A percentile compares a stretch with the other conserved stretches of the same genome.
Conservation (phyloP, 345 rosid species). For the Noccaea bulbosa region DNA sequence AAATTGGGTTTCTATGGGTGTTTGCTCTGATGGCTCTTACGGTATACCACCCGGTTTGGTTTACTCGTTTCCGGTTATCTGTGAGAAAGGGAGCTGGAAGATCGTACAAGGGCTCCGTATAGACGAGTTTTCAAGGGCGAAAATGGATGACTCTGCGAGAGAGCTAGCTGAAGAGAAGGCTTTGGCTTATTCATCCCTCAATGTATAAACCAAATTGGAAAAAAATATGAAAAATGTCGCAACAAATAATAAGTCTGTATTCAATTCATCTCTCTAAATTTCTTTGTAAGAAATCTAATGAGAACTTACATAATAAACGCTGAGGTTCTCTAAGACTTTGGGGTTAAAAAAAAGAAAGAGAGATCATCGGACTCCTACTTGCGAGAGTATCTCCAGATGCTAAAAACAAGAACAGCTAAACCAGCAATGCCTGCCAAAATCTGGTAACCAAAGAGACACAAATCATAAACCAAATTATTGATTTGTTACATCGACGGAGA, state of each 20-base stretch:
- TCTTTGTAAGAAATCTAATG: constrained; percentile 4
- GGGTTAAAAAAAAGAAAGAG: not conserved
- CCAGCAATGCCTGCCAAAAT: constrained; percentile 65
- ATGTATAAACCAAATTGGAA: constrained; percentile 25
- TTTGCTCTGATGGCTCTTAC: constrained; percentile 88
- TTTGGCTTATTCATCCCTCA: constrained; percentile 62
- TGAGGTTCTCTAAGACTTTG: constrained; percentile 27
- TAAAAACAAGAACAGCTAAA: constrained; percentile 53
- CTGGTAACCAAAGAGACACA: constrained; percentile 49
- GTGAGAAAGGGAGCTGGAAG: constrained; percentile 79
- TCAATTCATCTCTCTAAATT: too few relatives aligned
- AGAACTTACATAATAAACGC: constrained; percentile 33
- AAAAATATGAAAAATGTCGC: constrained; percentile 18
- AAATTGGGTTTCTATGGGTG: constrained; percentile 91
- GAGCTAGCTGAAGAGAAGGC: constrained; percentile 83
- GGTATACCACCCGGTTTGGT: constrained; percentile 70
- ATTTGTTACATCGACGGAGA: not conserved
- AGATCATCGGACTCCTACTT: constrained; percentile 34
- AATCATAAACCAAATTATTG: constrained; percentile 7
- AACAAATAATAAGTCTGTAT: constrained; percentile 34
- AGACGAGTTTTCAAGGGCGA: constrained; percentile 69
- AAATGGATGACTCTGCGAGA: constrained; percentile 76
- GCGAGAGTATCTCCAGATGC: constrained; percentile 71
- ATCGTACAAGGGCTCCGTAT: constrained; percentile 68
- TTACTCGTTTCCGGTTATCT: constrained; percentile 81